These are phyloP conservation scores for Ensete glaucum DNA, from an alignment of 176 grass and related monocot species.

Conservation along the genomic window DNA sequence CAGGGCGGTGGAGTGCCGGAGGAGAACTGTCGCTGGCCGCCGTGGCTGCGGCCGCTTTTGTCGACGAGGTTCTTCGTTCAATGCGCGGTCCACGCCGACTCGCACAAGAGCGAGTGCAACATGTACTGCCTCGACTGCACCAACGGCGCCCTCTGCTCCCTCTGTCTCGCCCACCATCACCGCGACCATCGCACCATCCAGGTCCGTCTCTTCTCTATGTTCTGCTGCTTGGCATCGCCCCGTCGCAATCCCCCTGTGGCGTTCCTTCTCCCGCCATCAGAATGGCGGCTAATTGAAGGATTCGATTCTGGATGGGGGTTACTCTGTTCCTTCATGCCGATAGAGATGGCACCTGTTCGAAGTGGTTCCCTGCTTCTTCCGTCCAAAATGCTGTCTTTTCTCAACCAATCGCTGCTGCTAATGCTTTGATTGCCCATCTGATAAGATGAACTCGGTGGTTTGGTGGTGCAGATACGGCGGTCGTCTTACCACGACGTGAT, in stretches of 20 bases:
- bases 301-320: too few relatives aligned
- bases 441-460: too few relatives aligned
- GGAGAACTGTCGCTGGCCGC: slow-evolving; percentile 63
- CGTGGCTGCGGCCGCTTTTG: slow-evolving; percentile 87
- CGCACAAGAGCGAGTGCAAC: slow-evolving; percentile 94
- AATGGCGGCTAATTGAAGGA: background rate
- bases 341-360: too few relatives aligned
- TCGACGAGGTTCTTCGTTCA: slow-evolving; percentile 78
- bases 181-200: slow-evolving; percentile 74
- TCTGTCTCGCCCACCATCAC: slow-evolving; percentile 66
- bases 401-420: too few relatives aligned
- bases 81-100: slow-evolving; percentile 62
- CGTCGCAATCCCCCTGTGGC: too few relatives aligned
- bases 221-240: too few relatives aligned
- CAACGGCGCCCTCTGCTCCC: slow-evolving; percentile 76
- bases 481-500: slow-evolving; percentile 99
- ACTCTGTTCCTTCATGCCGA: too few relatives aligned
- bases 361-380: too few relatives aligned
- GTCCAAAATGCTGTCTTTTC: too few relatives aligned
- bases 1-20: slow-evolving; percentile 24
- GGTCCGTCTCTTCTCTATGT: slow-evolving; percentile 22
- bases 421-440: too few relatives aligned
- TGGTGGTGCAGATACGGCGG: slow-evolving; percentile 55
- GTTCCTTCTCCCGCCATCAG: background rate
- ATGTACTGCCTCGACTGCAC: slow-evolving; percentile 96